Conservation (phyloP, 441 rosid species). For the Omphalea diandra region DNA sequence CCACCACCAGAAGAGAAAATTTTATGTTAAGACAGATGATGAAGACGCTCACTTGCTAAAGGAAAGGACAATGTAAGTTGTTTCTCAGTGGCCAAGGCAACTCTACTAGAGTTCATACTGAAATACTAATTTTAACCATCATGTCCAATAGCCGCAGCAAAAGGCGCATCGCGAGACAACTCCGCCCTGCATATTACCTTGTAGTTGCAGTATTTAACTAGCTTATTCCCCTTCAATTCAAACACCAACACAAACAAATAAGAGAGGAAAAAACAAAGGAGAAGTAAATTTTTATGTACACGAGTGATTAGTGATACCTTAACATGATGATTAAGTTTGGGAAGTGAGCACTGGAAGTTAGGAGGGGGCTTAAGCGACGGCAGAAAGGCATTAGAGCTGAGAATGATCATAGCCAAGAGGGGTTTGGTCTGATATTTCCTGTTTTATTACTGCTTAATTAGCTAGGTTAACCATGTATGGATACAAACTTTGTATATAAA, state of each 20-base stretch:
- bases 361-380: conserved; percentile 17
- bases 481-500: too few relatives aligned
- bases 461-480: too few relatives aligned
- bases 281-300: background rate
- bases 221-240: conserved; percentile 5
- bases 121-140: too few relatives aligned
- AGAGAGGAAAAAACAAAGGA: background rate
- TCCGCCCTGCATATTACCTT: conserved; percentile 62
- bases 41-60: background rate
- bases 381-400: conserved; percentile 20
- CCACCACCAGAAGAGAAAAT: too few relatives aligned
- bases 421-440: too few relatives aligned
- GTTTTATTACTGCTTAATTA: too few relatives aligned
- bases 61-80: too few relatives aligned
- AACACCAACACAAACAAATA: too few relatives aligned
- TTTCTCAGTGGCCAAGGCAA: too few relatives aligned
- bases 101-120: too few relatives aligned
- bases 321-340: conserved; percentile 20
- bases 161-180: conserved; percentile 67
- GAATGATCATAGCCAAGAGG: conserved; percentile 17
- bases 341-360: conserved; percentile 17
- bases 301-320: conserved; percentile 28
- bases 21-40: background rate
- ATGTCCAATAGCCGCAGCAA: conserved; percentile 77
- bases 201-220: conserved; percentile 12